Percentiles rank a stretch among this genome's conserved stretches.
These are phyloP conservation scores for Cutaneotrichosporon arboriforme DNA, from an alignment of 1,284 basidiomycete genomes.

Conservation along the genomic window DNA sequence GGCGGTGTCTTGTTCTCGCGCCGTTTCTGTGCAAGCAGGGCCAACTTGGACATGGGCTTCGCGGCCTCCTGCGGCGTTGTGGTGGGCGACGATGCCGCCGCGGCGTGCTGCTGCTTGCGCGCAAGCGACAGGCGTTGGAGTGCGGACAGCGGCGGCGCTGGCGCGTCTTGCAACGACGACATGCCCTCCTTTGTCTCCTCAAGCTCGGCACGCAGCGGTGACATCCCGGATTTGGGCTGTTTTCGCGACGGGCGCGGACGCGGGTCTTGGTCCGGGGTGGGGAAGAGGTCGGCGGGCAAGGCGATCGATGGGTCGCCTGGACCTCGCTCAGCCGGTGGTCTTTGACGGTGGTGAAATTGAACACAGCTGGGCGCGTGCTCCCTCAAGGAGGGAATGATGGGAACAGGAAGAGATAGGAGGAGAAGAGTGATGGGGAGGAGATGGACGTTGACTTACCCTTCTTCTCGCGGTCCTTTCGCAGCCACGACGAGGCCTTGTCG, in stretches of 20 bases:
- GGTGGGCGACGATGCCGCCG: constrained; percentile 1
- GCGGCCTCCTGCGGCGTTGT: constrained; percentile 6
- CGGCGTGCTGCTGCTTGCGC: constrained; percentile 29
- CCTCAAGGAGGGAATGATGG: constrained; percentile 1
- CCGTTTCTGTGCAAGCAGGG: constrained; percentile 61
- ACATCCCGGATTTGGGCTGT: too few relatives aligned
- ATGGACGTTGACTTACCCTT: constrained; percentile 63
- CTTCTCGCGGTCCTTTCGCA: constrained; percentile 57
- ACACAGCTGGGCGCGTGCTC: neutral
- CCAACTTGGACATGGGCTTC: constrained; percentile 61
- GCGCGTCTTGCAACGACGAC: constrained; percentile 2
- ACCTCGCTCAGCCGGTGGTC: constrained; percentile 26
- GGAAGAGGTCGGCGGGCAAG: constrained; percentile 24
- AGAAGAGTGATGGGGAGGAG: neutral
- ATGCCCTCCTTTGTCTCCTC: neutral
- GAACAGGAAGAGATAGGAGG: neutral
- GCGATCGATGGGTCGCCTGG: constrained; percentile 24
- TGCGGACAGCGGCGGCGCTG: constrained; percentile 59
- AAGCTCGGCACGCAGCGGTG: too few relatives aligned
- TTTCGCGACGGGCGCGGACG: constrained; percentile 13
- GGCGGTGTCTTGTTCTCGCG: constrained; percentile 38
- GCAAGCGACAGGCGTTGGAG: constrained; percentile 60
- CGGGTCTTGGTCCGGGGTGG: constrained; percentile 34
- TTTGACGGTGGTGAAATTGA: neutral
- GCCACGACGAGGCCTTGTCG: constrained; percentile 66